A percentile compares a stretch with the other conserved stretches of the same genome.
Evolutionary conservation across 2,329 filamentous ascomycete genomes (phyloP).

Genomic region (Aspergillus niger): DNA sequence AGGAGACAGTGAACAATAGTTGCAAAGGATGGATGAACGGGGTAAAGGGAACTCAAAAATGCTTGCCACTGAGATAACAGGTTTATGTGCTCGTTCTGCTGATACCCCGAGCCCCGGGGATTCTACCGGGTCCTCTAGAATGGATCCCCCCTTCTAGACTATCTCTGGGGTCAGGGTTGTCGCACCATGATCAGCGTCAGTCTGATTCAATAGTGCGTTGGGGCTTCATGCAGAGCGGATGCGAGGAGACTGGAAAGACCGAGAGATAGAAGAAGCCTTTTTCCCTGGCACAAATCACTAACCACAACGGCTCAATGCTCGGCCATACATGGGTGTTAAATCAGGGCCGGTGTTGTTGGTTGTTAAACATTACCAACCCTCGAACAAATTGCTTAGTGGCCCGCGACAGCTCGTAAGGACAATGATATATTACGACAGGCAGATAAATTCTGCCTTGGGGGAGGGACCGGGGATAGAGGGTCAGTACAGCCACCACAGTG

Average conservation of each 20-base stretch:
- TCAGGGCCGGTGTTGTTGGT: too few relatives aligned
- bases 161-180: not conserved
- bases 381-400: too few relatives aligned
- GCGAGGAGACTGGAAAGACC: not conserved
- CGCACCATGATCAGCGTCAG: not conserved
- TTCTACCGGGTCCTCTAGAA: not conserved
- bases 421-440: not conserved
- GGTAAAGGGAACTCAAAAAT: not conserved
- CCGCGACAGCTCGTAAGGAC: not conserved
- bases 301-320: too few relatives aligned
- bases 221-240: constrained; percentile 1
- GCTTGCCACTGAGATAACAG: not conserved
- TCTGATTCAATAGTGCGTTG: constrained; percentile 4
- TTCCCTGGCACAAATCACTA: too few relatives aligned
- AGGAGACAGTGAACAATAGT: not conserved
- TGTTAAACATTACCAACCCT: too few relatives aligned
- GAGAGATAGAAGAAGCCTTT: too few relatives aligned
- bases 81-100: not conserved
- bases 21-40: not conserved
- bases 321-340: too few relatives aligned
- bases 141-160: not conserved
- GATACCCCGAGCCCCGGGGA: not conserved
- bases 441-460: not conserved
- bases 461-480: not conserved
- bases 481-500: not conserved